phyloP scores from a whole-genome alignment of 768 basidiomycete genomes.

The Macrolepiota fuliginosa region DNA sequence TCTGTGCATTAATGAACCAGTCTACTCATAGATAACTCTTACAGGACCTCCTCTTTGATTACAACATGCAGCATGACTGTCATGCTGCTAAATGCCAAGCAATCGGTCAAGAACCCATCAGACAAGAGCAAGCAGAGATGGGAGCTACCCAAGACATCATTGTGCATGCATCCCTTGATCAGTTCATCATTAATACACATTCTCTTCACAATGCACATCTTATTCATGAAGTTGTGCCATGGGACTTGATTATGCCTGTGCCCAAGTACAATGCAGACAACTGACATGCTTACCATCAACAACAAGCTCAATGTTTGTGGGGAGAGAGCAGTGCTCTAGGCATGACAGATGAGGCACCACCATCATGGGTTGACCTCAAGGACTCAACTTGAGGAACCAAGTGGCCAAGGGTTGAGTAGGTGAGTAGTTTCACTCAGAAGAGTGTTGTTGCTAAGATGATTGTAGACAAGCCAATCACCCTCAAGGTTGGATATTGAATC shows the following conservation, averaged over 20 bases:
- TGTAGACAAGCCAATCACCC: no score
- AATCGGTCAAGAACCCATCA: background rate
- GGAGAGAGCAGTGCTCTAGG: no score
- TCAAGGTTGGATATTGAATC: no score
- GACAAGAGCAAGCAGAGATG: conserved; percentile 5
- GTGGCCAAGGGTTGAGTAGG: no score
- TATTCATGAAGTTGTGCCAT: background rate
- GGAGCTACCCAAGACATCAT: background rate
- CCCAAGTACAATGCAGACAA: background rate
- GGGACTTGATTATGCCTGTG: background rate
- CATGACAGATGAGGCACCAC: no score
- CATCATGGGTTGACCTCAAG: no score
- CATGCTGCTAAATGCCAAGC: background rate
- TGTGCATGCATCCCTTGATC: background rate
- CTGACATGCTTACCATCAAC: no score
- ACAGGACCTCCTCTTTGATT: conserved; percentile 12
- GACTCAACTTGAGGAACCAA: no score
- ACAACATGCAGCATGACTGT: conserved; percentile 8
- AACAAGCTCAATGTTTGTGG: no score
- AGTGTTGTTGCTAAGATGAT: no score
- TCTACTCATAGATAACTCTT: background rate
- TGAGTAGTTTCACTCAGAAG: no score
- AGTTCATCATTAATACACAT: background rate
- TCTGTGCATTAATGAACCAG: no score
- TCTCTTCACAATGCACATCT: background rate